phyloP scores from a whole-genome alignment of 2,329 filamentous ascomycete species.

The Epichloe hybrida region DNA sequence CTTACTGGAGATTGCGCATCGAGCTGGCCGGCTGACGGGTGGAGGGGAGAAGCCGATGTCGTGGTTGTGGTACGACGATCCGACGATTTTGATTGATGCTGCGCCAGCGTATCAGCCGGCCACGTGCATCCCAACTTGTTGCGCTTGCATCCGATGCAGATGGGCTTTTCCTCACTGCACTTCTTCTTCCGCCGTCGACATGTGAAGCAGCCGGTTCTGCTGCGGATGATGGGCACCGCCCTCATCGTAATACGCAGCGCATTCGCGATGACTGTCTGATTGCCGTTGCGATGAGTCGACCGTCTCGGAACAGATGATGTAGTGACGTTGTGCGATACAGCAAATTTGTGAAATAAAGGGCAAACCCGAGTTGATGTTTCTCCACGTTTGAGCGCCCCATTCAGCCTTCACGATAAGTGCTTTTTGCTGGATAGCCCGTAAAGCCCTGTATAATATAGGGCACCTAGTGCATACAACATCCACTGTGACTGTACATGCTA shows the following conservation, averaged over 20 bases:
- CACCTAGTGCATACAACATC: no score
- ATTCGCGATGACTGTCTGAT: neutral
- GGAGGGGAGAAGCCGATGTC: neutral
- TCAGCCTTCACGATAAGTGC: no score
- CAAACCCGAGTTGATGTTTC: no score
- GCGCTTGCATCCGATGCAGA: constrained; percentile 39
- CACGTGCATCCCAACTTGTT: constrained; percentile 40
- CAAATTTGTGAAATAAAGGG: no score
- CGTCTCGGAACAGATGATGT: no score
- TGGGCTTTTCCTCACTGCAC: constrained; percentile 38
- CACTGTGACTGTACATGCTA: no score
- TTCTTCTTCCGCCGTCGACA: constrained; percentile 40
- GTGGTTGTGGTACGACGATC: neutral
- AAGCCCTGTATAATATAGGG: no score
- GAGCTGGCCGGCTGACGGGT: neutral
- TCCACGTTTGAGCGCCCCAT: no score
- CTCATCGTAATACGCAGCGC: constrained; percentile 11
- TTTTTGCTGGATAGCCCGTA: no score
- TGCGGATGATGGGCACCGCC: constrained; percentile 22
- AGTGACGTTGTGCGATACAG: no score
- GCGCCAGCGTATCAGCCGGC: constrained; percentile 15
- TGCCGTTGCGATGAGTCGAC: no score
- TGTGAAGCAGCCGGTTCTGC: constrained; percentile 31
- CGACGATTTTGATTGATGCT: neutral
- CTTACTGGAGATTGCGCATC: no score